phyloP scores from a whole-genome alignment of 2,329 filamentous ascomycete species.

The Esteya vermicola region DNA sequence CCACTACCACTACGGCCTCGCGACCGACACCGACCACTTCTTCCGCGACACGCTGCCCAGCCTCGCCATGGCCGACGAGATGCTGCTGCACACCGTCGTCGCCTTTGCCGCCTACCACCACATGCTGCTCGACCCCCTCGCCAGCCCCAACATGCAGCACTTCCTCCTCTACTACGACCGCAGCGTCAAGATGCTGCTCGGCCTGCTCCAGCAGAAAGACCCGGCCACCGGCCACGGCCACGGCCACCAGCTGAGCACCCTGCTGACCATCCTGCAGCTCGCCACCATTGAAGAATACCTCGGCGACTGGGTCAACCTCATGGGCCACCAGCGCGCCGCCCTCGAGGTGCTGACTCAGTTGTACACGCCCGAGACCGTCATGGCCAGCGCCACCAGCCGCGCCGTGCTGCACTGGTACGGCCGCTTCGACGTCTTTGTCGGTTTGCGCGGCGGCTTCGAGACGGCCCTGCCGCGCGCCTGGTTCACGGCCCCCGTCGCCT shows the following conservation, averaged over 20 bases:
- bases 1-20: slow-evolving; percentile 69
- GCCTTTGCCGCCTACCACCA: slow-evolving; percentile 83
- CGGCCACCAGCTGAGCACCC: slow-evolving; percentile 56
- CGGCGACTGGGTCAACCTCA: slow-evolving; percentile 88
- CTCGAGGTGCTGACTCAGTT: slow-evolving; percentile 65
- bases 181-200: slow-evolving; percentile 64
- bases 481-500: slow-evolving; percentile 53
- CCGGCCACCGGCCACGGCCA: too few species aligned
- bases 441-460: slow-evolving; percentile 67
- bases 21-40: slow-evolving; percentile 57
- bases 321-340: slow-evolving; percentile 85
- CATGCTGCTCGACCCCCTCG: slow-evolving; percentile 54
- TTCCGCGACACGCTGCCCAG: slow-evolving; percentile 57
- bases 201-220: slow-evolving; percentile 55
- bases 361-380: slow-evolving; percentile 62
- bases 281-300: slow-evolving; percentile 95
- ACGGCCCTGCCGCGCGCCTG: slow-evolving; percentile 63
- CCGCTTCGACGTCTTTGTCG: slow-evolving; percentile 74
- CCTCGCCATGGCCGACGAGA: slow-evolving; percentile 58
- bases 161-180: slow-evolving; percentile 87
- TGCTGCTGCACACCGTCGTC: slow-evolving; percentile 72
- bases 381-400: slow-evolving; percentile 54
- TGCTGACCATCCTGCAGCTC: slow-evolving; percentile 80
- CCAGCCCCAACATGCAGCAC: slow-evolving; percentile 60
- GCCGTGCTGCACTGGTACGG: slow-evolving; percentile 80